phyloP scores from a whole-genome alignment of 2,329 filamentous ascomycete species.

The Fusarium sp. region DNA sequence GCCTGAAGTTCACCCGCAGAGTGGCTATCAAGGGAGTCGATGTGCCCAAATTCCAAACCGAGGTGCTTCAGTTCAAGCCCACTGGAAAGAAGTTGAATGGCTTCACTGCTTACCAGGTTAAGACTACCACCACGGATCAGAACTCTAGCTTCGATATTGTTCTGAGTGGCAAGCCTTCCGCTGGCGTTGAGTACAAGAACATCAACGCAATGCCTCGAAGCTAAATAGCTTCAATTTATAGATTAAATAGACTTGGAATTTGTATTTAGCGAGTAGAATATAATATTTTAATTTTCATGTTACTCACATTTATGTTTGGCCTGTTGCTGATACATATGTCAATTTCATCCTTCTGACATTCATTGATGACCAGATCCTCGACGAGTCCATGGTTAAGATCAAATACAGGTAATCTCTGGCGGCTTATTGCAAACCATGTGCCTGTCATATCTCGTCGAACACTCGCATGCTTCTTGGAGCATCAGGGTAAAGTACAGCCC shows the following conservation, averaged over 20 bases:
- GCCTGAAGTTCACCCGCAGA: conserved; percentile 7
- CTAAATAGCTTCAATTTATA: background rate
- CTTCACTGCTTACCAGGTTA: conserved; percentile 19
- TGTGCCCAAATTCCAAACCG: conserved; percentile 11
- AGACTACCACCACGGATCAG: background rate
- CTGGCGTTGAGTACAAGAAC: background rate
- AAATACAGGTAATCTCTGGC: conserved; percentile 10
- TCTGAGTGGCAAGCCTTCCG: conserved; percentile 7
- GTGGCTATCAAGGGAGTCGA: background rate
- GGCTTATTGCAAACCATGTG: background rate
- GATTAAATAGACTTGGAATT: background rate
- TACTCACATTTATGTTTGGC: background rate
- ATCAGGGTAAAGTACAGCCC: background rate
- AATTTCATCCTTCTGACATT: too few relatives aligned
- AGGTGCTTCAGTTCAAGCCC: conserved; percentile 21
- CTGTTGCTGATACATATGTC: too few relatives aligned
- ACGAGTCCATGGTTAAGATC: background rate
- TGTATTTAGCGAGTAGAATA: background rate
- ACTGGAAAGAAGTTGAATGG: conserved; percentile 32
- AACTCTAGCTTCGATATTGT: conserved; percentile 5
- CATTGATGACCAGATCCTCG: too few relatives aligned
- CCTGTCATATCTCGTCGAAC: background rate
- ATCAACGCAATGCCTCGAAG: background rate
- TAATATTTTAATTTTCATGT: background rate
- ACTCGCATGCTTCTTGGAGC: background rate